Evolutionary conservation across 2,329 filamentous ascomycete genomes (phyloP), one percentile per base, ranked within the genome.

Genomic region (Mycosphaerella sp.): DNA sequence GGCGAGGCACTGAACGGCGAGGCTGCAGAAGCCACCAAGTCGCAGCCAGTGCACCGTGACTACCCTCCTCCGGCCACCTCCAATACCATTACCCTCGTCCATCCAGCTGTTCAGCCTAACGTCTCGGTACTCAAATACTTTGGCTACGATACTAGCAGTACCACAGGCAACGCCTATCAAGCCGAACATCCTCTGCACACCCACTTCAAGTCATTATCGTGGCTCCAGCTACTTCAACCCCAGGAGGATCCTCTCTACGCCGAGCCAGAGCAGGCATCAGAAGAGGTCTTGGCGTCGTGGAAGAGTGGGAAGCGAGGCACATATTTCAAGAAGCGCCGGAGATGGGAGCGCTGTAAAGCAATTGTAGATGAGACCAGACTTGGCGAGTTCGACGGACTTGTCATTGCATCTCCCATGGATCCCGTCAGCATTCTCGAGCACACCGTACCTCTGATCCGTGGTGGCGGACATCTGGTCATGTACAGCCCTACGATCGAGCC

Each of bases 101-200:
- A 95, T 69, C 73, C 84, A 45, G 89, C 90, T 68, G 80, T 85
- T 27, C 89, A 95, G 68, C 87, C 89, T 1, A 97, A 96, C 67
- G 80, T 97, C 52, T 84, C 84, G 14, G 79, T 93, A 43, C 79
- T 98, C 16, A 87, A 87, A 66, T 94, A 95, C 75, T 97, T 95
- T 71, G 82, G 82, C 68, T 97, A 84, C 71, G 89, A 95, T 70
- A 81, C 81, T 55, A 81, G 84, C 39, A 78, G 77, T 58, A 79
- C 76, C 62, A 41, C 68, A 75, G 48, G 79, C 12, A 75, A 81
- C 18, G 21, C 52, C 6, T 35, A 50, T 17, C 57, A 56, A 41
- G 47, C 40, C 21, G 68, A 73, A 0, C 93, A 97, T 66, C 91
- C 93, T 0, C 80, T 98, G 9, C 79, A 85, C 68, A 84, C 80